Base-by-base conservation (phyloP, 192 early-diverging fungal species). In the Backusella parvicylindrica region DNA sequence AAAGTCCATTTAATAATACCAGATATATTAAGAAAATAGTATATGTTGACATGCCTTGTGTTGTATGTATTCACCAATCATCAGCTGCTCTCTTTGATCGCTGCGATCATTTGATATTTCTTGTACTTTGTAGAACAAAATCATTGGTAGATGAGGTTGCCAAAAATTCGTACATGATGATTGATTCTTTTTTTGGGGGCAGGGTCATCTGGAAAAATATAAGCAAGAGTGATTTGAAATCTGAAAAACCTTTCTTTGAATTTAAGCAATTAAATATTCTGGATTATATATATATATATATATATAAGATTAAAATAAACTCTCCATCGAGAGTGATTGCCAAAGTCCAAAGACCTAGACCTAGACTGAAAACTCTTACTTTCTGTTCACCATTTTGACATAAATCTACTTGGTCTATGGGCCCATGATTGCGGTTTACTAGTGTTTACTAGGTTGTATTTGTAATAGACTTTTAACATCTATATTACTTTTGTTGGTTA, bases 1-100 rank as follows among this genome's bases (percentile, higher is more conserved):
- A 95, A 79, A 85, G 92, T n/a, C 90, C 93, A 0, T 90, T 90
- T 77, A 90, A 93, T 86, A 85, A 92, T 80, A 83, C 91, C 72
- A 86, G 90, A 77, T 91, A 93, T 80, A 82, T 91, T 88, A 86
- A 84, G 75, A 81, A 83, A 71, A 74, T 90, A 75, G 85, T 90
- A 30, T 80, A 88, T 68, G 86, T 84, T 67, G 89, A 87, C n/a
- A 76, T 95, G 65, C 74, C 94, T 56, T 36, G 91, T 91, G 63
- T 88, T 89, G 70, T 95, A 87, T 79, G 93, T 13, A 95, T 97
- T 69, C 95, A 97, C 82, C 93, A 93, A 83, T 94, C 95, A 38
- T 92, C 89, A 7, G 88, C 93, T 21, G 83, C 91, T 72, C 84
- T 95, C 31, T 97, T 97, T 76, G 89, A 92, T 74, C 89, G 90